Evolutionary conservation across 495 filamentous ascomycete genomes (phyloP), one percentile per base, ranked within the genome.

Genomic region (Podospora pseudopauciseta): DNA sequence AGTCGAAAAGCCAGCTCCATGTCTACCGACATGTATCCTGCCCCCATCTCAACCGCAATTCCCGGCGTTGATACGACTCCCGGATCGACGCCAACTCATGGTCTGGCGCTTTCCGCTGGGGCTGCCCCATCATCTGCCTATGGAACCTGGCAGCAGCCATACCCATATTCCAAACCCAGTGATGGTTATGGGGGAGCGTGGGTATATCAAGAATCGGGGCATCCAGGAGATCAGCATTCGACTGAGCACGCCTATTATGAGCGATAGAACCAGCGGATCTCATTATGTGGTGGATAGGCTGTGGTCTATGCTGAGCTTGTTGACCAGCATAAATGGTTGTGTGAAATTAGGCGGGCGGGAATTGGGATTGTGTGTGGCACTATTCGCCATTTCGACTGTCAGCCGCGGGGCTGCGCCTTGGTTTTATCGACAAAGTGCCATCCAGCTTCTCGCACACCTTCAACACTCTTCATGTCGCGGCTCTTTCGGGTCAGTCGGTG

Each of bases 131-230:
- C 79, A 7, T 63, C 78, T n/a, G 72, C 70, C 26, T 84, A 84
- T 69, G 70, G 75, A 5, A 68, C 76, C 16, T 83, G 82, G 82
- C 80, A 79, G 54, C 81, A 80, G 30, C 71, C 80, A 61, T 83
- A 81, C 65, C 73, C 78, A 28, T 81, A 82, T 65, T 65, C 79
- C 27, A 82, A 76, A 66, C 72, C 75, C 7, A 56, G 26, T 28
- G 80, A 80, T 20, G 68, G 75, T 28, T 82, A 82, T 63, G 71
- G 60, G 15, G 79, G 73, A 5, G 83, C 80, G 80, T 82, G 30
- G 30, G 30, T 4, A 7, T 49, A 82, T 60, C 80, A 78, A 13
- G 79, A 80, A 64, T 68, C 20, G 73, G 72, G 49, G 71, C 75
- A 72, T 55, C 74, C 76, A 15, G 70, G 62, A 9, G 76, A 75